phyloP scores from a whole-genome alignment of 352 stramenopile species.

The Phytophthora chlamydospora region DNA sequence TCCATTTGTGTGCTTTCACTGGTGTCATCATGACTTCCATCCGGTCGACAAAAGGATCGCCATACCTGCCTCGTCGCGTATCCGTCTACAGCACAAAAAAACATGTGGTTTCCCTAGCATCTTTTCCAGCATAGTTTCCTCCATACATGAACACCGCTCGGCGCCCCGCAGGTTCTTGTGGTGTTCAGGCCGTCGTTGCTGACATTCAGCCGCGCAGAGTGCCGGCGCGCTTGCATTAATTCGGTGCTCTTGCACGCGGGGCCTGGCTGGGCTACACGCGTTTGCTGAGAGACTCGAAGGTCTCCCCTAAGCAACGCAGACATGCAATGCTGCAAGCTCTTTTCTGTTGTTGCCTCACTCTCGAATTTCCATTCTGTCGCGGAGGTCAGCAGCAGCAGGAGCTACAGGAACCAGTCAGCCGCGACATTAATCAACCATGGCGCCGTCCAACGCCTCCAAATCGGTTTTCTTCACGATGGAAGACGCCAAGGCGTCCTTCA shows the following conservation, averaged over 20 bases:
- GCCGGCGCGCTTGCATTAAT: not conserved
- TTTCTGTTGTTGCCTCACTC: constrained; percentile 20
- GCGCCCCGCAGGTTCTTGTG: constrained; percentile 22
- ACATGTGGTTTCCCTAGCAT: not conserved
- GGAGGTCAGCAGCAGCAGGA: constrained; percentile 20
- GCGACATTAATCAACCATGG: constrained; percentile 19
- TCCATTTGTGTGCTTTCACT: no score
- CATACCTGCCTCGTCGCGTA: no score
- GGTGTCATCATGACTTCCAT: no score
- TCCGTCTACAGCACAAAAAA: no score
- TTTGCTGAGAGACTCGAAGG: constrained; percentile 19
- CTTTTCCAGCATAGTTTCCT: constrained; percentile 21
- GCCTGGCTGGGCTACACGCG: constrained; percentile 7
- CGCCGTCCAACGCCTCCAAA: constrained; percentile 24
- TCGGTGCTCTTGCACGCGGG: constrained; percentile 4
- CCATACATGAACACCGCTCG: not conserved
- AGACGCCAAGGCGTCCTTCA: constrained; percentile 55
- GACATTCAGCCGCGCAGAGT: constrained; percentile 14
- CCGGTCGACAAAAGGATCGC: no score
- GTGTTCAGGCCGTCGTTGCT: not conserved
- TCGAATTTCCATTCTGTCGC: constrained; percentile 31
- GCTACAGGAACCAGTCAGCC: constrained; percentile 6
- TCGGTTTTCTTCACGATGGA: constrained; percentile 54
- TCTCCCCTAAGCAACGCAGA: constrained; percentile 17
- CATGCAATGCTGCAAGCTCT: constrained; percentile 19